Evolutionary conservation across 179 eudicot genomes (phyloP), one percentile per base, ranked within the genome.

Genomic region (Heliamphora pulchella): DNA sequence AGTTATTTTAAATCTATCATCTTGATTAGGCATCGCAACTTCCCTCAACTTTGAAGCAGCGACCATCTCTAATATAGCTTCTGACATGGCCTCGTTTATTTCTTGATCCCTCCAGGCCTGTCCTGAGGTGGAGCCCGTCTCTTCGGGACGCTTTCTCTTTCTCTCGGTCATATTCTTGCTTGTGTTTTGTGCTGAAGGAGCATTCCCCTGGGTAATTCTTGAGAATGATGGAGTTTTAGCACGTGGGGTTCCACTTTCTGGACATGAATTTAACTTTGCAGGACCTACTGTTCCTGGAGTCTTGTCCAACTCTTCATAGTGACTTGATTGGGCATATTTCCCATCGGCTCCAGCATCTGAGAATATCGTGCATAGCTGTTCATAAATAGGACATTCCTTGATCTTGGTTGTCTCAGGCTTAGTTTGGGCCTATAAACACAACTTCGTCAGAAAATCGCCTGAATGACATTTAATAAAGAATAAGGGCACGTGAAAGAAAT

Each of bases 261-360:
- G 77, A 72, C 15, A 72, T 64, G 79, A 75, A 4, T 75, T 31
- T 62, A 72, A 20, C 48, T 48, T 59, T 58, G 50, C 63, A 47
- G 72, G 79, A 63, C 78, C 78, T 39, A 69, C 79, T 59, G 10
- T 58, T 4, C 54, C 83, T 8, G 18, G 78, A 20, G 88, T 46
- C 81, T 85, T 88, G 81, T 90, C 87, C 65, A 91, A 58, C 62
- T 79, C 92, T 82, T 79, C 91, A 65, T 89, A 92, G 83, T 92
- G 97, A 81, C 97, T 93, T 58, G 97, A 93, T 73, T 91, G 97
- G 61, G 97, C 97, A 83, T 90, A 93, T 80, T 88, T 88, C 17
- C 97, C 97, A 59, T 89, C 90, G 51, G 88, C 87, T 31, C 86
- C 90, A 15, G 89, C 78, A 77, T 91, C 96, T 43, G 89, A 90